A percentile compares a stretch with the other conserved stretches of the same genome.
phyloP scores from a whole-genome alignment of 2,329 filamentous ascomycete species.

The Pestalotiopsis sp. region DNA sequence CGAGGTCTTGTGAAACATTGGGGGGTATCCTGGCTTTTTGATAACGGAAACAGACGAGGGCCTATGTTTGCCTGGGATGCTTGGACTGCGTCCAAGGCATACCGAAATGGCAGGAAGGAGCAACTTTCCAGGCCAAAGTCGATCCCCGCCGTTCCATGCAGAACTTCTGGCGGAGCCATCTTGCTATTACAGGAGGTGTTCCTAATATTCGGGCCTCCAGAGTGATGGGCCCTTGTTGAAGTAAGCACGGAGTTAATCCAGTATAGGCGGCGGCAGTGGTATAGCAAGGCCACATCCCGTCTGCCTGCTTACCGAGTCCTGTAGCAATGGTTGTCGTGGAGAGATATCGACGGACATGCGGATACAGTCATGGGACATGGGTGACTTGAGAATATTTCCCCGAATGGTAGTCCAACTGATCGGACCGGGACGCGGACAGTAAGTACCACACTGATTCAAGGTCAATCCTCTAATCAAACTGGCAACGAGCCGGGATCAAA shows the following conservation, averaged over 20 bases:
- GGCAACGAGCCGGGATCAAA: background rate
- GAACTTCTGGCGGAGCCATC: conserved; percentile 24
- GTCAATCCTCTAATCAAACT: background rate
- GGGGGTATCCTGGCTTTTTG: conserved; percentile 27
- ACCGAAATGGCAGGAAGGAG: conserved; percentile 18
- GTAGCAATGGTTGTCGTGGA: background rate
- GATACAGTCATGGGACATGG: background rate
- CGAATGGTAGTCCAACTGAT: background rate
- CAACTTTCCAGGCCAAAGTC: background rate
- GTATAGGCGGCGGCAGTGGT: background rate
- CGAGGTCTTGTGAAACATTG: conserved; percentile 32
- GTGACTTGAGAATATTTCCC: background rate
- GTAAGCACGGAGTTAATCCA: background rate
- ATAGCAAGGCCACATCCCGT: background rate
- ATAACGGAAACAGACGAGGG: conserved; percentile 20
- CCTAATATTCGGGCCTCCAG: background rate
- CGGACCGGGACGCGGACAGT: background rate
- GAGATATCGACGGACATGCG: background rate
- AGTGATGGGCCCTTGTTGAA: background rate
- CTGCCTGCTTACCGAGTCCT: background rate
- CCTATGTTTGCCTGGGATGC: conserved; percentile 20
- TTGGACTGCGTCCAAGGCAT: conserved; percentile 25
- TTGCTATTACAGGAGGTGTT: conserved; percentile 7
- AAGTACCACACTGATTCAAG: background rate
- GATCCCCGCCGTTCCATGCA: conserved; percentile 21